Base-by-base conservation (phyloP, 768 basidiomycete genomes). In the Boletales sp. region DNA sequence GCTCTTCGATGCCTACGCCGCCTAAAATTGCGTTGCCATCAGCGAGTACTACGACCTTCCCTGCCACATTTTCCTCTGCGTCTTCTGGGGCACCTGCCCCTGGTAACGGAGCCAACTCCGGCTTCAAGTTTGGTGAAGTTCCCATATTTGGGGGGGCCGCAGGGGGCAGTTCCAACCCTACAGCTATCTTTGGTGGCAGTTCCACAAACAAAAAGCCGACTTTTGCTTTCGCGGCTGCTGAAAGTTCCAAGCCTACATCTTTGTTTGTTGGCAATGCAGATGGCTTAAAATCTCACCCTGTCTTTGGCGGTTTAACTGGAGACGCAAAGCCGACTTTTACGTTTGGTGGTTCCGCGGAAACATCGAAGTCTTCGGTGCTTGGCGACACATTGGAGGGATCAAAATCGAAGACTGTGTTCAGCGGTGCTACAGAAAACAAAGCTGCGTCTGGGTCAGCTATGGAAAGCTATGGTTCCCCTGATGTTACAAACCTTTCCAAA, bases 1-100 rank as follows among this genome's bases (percentile, higher is more conserved):
- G 52, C 47, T 45, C 58, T 29, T 64, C 64, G 21, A 64, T 56
- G 15, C 59, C 63, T 5, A 42, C 42, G 10, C 43, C 55, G 29
- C 49, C 59, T 13, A 65, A 58, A 32, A 48, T 60, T 31, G 41
- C 48, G 0, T 19, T 56, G 30, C 42, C 52, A 37, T 54, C 55
- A 30, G 34, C 51, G 8, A 57, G 52, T 15, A 48, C 55, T 3
- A 49, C 61, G 21, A 19, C 54, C 8, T 57, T 62, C 14, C 62
- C 50, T 32, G 54, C 51, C 17, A 13, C 55, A 10, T 47, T 51
- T 40, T 47, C 57, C 35, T 48, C 58, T 13, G 48, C 54, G n/a
- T 51, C 62, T 40, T 17, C 58, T 18, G 55, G 52, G 12, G 37
- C 58, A 31, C 51, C 61, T 43, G 40, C 51, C 27, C 51, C 52